Base-by-base conservation (phyloP, 2,329 filamentous ascomycete species). In the Tolypocladium pustulatum region DNA sequence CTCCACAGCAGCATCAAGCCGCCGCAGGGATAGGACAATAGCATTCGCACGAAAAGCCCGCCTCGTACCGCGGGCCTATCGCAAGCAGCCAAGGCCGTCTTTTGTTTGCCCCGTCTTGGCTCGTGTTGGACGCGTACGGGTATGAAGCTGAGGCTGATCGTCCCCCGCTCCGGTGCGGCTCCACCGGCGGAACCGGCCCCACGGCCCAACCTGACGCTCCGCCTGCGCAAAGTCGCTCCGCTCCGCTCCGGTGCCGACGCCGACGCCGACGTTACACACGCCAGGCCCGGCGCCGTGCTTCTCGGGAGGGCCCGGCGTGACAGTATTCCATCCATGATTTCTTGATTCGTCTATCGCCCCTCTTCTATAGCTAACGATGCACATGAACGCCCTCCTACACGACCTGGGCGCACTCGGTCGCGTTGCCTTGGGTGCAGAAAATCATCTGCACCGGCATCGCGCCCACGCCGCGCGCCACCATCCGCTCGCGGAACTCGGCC, bases 401-500 rank as follows among this genome's bases (percentile, higher is more conserved):
- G 30, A 63, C 34, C 52, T 65, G 57, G 25, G 62, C 67, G 55
- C 68, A 69, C 53, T 69, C 68, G 4, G 62, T 64, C 15, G 65
- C 62, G 36, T 64, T 62, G 52, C 68, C 68, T 59, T 69, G 68
- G n/a, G 67, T 67, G 58, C 68, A 70, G 56, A 69, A 70, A 6
- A 59, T 20, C 58, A 59, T 59, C 40, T 57, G 55, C 38, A 59
- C 52, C 51, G 58, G 58, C 58, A 57, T 59, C 30, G 57, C 85
- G 22, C 73, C 69, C 25, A 94, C 79, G 0, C 89, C 89, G 58
- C 82, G 78, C 4, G 80, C 81, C 32, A 93, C 81, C 76, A 95
- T 76, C 41, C 89, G 77, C 78, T 94, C 89, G 56, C 90, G 81
- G 79, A 90, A 84, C 75, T 91, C 88, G 54, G 83, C 83, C 67